Percentiles rank a stretch among this genome's conserved stretches.
Evolutionary conservation across 306 rosid species (phyloP).

Genomic region (Hylodesmum podocarpum): DNA sequence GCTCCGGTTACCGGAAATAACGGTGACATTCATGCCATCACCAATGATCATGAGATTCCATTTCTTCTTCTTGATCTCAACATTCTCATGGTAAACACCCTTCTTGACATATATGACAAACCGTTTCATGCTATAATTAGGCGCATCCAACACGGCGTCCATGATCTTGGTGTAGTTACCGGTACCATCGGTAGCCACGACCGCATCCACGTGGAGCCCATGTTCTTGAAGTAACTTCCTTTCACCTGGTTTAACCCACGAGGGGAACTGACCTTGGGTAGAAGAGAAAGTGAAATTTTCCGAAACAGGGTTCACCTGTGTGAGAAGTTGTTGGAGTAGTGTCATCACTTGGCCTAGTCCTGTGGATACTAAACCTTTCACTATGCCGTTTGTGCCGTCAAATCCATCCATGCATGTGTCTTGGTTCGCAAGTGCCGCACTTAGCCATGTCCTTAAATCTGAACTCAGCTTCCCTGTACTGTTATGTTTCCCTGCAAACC

Average conservation of each 20-base stretch:
- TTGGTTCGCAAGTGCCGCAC: conserved; percentile 71
- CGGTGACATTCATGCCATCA: conserved; percentile 67
- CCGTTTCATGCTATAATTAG: conserved; percentile 62
- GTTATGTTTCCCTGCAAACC: conserved; percentile 62
- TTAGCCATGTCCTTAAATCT: conserved; percentile 86
- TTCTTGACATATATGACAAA: conserved; percentile 66
- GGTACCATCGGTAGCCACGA: conserved; percentile 68
- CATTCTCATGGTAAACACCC: conserved; percentile 72
- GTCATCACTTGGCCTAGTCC: conserved; percentile 63
- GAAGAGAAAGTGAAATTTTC: neutral
- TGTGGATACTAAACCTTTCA: conserved; percentile 41
- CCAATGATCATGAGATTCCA: conserved; percentile 92
- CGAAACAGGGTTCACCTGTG: conserved; percentile 52
- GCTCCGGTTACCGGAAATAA: conserved; percentile 70
- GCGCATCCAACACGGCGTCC: conserved; percentile 74
- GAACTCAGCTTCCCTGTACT: conserved; percentile 76
- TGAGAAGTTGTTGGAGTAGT: conserved; percentile 48
- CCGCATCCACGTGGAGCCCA: conserved; percentile 40
- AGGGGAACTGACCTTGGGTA: conserved; percentile 40
- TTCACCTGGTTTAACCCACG: conserved; percentile 58
- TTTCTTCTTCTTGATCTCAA: conserved; percentile 94
- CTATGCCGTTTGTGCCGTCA: conserved; percentile 73
- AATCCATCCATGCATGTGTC: conserved; percentile 90
- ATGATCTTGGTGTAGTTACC: conserved; percentile 63
- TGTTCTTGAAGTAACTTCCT: conserved; percentile 51